Percentiles rank a stretch among this genome's conserved stretches.
phyloP scores from a whole-genome alignment of 2,329 filamentous ascomycete species.

The Diplodia intermedia region DNA sequence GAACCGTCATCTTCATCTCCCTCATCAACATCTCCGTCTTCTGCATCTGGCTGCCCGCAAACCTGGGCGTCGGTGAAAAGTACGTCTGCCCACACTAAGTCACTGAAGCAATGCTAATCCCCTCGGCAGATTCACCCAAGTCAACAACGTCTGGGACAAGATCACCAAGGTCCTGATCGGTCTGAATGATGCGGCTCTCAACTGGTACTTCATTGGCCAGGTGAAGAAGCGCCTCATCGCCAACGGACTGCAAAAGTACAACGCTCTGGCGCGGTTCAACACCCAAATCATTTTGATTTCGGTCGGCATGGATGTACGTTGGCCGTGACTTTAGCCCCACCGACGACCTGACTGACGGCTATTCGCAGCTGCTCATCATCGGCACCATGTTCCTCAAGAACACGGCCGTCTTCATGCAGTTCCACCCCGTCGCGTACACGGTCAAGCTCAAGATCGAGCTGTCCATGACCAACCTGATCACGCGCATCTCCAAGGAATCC shows the following conservation, averaged over 20 bases:
- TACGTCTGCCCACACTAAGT: conserved; percentile 24
- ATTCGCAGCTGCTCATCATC: conserved; percentile 27
- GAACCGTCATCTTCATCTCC: conserved; percentile 36
- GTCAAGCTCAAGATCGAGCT: conserved; percentile 56
- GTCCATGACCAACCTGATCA: conserved; percentile 53
- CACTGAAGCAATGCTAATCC: not conserved
- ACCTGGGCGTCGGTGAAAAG: conserved; percentile 37
- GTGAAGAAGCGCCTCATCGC: conserved; percentile 39
- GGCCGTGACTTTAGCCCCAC: too few relatives aligned
- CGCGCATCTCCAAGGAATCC: conserved; percentile 33
- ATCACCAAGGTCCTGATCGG: conserved; percentile 41
- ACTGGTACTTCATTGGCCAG: conserved; percentile 41
- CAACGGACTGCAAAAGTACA: conserved; percentile 42
- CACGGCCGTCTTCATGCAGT: conserved; percentile 43
- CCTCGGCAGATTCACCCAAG: conserved; percentile 26
- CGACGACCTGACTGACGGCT: not conserved
- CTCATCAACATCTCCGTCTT: conserved; percentile 44
- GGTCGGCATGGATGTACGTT: conserved; percentile 39
- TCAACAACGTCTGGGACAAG: conserved; percentile 36
- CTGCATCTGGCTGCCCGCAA: conserved; percentile 42
- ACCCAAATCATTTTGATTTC: conserved; percentile 40
- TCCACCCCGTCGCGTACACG: conserved; percentile 53
- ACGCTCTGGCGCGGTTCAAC: conserved; percentile 40
- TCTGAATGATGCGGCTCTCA: conserved; percentile 40
- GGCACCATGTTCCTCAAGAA: conserved; percentile 31